Base-by-base conservation (phyloP, 208 protist genomes). In the Phytomonas sp. region DNA sequence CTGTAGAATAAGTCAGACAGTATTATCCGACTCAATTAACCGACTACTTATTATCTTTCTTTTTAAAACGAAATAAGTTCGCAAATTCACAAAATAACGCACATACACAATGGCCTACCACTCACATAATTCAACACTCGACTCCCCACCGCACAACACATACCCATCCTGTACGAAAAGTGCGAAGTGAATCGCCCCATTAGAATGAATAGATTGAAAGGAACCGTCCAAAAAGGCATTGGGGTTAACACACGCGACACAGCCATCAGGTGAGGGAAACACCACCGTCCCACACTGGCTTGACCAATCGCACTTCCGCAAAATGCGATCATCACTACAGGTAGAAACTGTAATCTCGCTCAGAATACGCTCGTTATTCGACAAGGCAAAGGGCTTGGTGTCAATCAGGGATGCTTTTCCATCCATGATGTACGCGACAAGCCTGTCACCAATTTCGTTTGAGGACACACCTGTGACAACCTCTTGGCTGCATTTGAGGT, bases 381-480 rank as follows among this genome's bases (percentile, higher is more conserved):
- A 83, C n/a, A 87, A 66, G 3, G 87, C 87, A 76, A 93, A 95
- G 11, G 90, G 90, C 68, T 87, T 73, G 32, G 77, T 78, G 70
- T 95, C 85, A 60, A 88, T 69, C 28, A 87, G 31, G 28, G 70
- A 53, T 29, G 78, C 76, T 6, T 64, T 70, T 31, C 76, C 78
- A 67, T 85, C 77, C 76, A 90, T 80, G n/a, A 77, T 75, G 69
- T 85, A 88, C 20, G 79, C 76, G 4, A 89, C 70, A 43, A 88
- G 60, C 33, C 40, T 43, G 32, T 84, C 71, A 13, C 69, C 33
- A 32, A 67, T 4, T 11, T 68, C 46, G 65, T 68, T 51, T 28
- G 40, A n/a, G n/a, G 74, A 63, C 23, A 83, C 56, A 68, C 79
- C 76, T 15, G 76, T 80, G 63, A 84, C 76, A 31, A 71, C 81